Conservation (phyloP, 2,329 filamentous ascomycete genomes). For the Fusarium xylarioides region DNA sequence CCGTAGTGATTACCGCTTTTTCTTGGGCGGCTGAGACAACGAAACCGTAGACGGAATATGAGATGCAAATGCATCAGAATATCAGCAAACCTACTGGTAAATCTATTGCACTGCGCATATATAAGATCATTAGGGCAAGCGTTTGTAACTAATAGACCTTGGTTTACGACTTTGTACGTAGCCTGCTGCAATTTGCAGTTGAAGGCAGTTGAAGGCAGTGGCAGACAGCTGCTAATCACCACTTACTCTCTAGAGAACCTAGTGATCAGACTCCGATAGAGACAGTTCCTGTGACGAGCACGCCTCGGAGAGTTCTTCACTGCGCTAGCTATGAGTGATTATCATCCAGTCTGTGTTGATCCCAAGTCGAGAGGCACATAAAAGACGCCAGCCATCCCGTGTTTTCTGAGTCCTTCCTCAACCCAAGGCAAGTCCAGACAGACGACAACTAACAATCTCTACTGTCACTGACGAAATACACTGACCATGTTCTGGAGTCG, state of each 20-base stretch:
- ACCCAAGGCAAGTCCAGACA: neutral
- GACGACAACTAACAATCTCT: neutral
- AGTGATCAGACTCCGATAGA: neutral
- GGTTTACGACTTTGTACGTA: neutral
- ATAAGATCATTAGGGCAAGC: fast-evolving
- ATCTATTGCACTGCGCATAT: fast-evolving
- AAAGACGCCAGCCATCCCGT: neutral
- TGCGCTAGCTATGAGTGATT: no score
- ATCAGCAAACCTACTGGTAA: neutral
- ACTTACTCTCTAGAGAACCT: neutral
- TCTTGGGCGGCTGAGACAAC: fast-evolving
- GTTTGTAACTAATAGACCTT: fast-evolving
- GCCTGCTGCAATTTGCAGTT: neutral
- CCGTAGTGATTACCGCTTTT: no score
- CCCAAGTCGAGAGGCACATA: neutral
- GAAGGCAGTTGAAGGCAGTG: fast-evolving
- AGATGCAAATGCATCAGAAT: fast-evolving
- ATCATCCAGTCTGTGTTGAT: neutral
- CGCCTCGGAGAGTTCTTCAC: neutral
- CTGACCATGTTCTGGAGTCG: neutral
- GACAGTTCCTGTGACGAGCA: neutral
- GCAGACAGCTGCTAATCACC: neutral
- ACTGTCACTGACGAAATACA: fast-evolving
- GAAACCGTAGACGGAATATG: neutral
- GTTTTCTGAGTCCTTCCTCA: neutral